phyloP scores from a whole-genome alignment of 2,329 filamentous ascomycete species.

The Calonectria crousiana region DNA sequence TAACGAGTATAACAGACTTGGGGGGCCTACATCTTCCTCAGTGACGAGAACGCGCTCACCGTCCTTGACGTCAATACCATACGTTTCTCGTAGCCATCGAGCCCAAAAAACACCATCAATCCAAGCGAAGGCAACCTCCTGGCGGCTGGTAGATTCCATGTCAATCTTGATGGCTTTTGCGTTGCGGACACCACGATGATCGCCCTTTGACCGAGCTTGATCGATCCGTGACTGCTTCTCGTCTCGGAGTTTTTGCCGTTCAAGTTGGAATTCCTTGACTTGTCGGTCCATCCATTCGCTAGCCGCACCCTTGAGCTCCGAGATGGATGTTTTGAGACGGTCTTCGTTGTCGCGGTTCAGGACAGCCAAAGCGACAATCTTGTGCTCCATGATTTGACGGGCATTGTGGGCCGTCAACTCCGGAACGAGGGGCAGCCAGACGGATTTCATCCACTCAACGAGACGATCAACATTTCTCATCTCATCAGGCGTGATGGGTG shows the following conservation, averaged over 20 bases:
- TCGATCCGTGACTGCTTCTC: slow-evolving; percentile 96
- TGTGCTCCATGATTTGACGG: slow-evolving; percentile 93
- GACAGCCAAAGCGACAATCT: slow-evolving; percentile 93
- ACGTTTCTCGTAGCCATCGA: slow-evolving; percentile 94
- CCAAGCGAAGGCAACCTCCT: slow-evolving; percentile 96
- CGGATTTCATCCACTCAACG: slow-evolving; percentile 92
- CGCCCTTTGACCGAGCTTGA: slow-evolving; percentile 92
- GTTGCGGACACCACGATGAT: slow-evolving; percentile 85
- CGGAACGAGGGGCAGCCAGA: slow-evolving; percentile 96
- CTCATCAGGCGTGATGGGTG: slow-evolving; percentile 85
- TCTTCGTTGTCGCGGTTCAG: slow-evolving; percentile 84
- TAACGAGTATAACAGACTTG: background rate
- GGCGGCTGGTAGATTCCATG: slow-evolving; percentile 87
- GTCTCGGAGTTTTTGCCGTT: slow-evolving; percentile 92
- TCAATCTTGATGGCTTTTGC: slow-evolving; percentile 94
- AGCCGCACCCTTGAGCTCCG: slow-evolving; percentile 95
- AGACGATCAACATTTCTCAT: slow-evolving; percentile 89
- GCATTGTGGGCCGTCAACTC: slow-evolving; percentile 94
- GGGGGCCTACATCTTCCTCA: slow-evolving; percentile 87
- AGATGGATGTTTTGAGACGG: slow-evolving; percentile 81
- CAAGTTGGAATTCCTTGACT: slow-evolving; percentile 89
- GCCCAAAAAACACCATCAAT: slow-evolving; percentile 98
- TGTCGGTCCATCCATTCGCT: slow-evolving; percentile 99
- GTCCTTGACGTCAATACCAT: slow-evolving; percentile 87
- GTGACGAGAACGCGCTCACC: slow-evolving; percentile 97